phyloP scores from a whole-genome alignment of 2,329 filamentous ascomycete genomes.

The Pseudocercospora macadamiae region DNA sequence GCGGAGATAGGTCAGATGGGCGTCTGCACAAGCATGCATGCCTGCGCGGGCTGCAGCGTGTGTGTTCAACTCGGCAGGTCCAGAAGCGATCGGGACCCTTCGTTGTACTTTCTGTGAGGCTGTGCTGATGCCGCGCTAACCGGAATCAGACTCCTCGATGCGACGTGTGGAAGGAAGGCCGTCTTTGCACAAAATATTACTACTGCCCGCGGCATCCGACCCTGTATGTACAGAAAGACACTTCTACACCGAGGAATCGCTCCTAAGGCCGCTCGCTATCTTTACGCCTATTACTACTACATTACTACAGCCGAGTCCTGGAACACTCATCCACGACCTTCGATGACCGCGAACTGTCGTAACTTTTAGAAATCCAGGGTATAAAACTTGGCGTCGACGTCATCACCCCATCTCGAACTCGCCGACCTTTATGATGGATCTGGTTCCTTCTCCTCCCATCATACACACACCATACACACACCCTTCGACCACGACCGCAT shows the following conservation, averaged over 20 bases:
- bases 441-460: slow-evolving; percentile 1
- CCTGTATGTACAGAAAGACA: neutral
- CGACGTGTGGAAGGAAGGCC: neutral
- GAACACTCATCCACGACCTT: neutral
- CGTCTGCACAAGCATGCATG: slow-evolving; percentile 9
- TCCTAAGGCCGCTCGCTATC: slow-evolving; percentile 14
- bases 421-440: neutral
- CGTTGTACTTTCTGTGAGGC: slow-evolving; percentile 3
- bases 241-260: slow-evolving; percentile 1
- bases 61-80: neutral
- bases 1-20: slow-evolving; percentile 4
- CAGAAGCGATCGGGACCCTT: neutral
- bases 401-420: slow-evolving; percentile 1
- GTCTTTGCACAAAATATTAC: slow-evolving; percentile 11
- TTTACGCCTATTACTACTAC: neutral
- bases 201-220: slow-evolving; percentile 7
- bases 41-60: neutral
- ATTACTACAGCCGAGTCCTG: neutral
- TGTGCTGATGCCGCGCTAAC: neutral
- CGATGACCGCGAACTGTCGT: neutral
- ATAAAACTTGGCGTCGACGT: slow-evolving; percentile 12
- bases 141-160: neutral
- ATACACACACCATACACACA: slow-evolving; percentile 1
- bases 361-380: neutral
- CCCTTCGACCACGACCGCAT: slow-evolving; percentile 11